Conservation (phyloP, 345 rosid species). For the Hibiscus syriacus region DNA sequence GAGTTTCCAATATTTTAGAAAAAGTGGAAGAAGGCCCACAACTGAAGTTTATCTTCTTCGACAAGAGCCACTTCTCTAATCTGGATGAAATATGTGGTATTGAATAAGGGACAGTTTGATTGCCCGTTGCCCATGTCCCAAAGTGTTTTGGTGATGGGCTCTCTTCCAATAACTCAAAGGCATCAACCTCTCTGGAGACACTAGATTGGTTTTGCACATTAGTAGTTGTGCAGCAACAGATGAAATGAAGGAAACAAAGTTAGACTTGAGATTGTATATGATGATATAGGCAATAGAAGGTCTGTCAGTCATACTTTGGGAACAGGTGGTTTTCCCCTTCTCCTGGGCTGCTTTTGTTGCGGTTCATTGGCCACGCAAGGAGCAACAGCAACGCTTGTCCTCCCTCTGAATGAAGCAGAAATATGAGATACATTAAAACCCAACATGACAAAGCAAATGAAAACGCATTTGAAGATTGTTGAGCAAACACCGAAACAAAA, state of each 20-base stretch:
- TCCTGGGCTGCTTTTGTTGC: constrained; percentile 41
- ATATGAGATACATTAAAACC: constrained; percentile 7
- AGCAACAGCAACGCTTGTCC: constrained; percentile 72
- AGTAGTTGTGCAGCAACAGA: neutral
- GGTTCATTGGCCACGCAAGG: constrained; percentile 43
- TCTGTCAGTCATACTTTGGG: constrained; percentile 39
- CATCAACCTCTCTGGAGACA: constrained; percentile 56
- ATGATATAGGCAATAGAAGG: neutral
- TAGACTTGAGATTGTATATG: neutral
- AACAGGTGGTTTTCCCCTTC: constrained; percentile 60
- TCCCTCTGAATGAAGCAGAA: constrained; percentile 52
- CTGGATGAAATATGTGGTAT: constrained; percentile 55
- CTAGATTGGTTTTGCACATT: neutral
- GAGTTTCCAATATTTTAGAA: constrained; percentile 69
- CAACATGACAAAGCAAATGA: neutral
- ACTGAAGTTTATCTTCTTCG: constrained; percentile 42
- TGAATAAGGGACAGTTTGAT: constrained; percentile 28
- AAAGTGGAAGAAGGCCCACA: constrained; percentile 68
- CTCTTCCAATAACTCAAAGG: constrained; percentile 85
- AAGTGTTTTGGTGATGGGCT: constrained; percentile 90
- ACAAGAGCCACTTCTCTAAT: constrained; percentile 69
- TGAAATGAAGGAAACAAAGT: neutral
- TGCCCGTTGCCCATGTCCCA: constrained; percentile 55
- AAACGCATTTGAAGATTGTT: neutral
- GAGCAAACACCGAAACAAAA: neutral